These are phyloP conservation scores for Fusarium sp. DNA, from an alignment of 2,329 filamentous ascomycete genomes.

Conservation along the genomic window DNA sequence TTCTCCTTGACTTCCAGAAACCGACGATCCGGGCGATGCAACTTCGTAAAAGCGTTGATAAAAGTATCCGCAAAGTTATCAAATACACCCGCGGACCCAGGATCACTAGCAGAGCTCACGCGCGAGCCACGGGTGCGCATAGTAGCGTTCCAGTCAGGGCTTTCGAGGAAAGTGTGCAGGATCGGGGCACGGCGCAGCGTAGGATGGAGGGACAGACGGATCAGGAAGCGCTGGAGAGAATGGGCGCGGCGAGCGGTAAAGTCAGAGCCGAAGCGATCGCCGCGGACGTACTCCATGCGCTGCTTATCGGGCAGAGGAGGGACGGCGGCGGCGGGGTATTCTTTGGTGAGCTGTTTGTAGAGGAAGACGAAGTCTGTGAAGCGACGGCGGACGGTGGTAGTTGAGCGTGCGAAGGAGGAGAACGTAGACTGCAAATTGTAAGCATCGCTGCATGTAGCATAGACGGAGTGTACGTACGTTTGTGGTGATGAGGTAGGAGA, in stretches of 20 bases:
- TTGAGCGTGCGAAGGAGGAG: constrained; percentile 86
- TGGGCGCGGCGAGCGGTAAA: constrained; percentile 90
- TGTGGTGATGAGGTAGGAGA: constrained; percentile 94
- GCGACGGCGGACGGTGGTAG: constrained; percentile 84
- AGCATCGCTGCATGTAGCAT: background rate
- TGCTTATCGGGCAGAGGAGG: constrained; percentile 97
- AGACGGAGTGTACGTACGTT: constrained; percentile 66
- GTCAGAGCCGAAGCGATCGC: constrained; percentile 92
- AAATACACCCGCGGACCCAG: constrained; percentile 78
- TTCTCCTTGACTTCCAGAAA: constrained; percentile 95
- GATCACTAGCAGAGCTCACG: constrained; percentile 63
- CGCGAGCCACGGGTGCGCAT: constrained; percentile 84
- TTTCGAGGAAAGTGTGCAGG: constrained; percentile 91
- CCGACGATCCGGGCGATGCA: constrained; percentile 92
- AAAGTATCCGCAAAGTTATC: constrained; percentile 97
- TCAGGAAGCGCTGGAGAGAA: constrained; percentile 91
- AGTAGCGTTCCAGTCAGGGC: constrained; percentile 93
- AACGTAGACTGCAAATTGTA: constrained; percentile 79
- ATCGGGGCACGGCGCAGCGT: constrained; percentile 85
- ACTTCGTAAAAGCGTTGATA: constrained; percentile 96
- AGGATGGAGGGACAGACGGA: constrained; percentile 87
- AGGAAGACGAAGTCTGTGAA: constrained; percentile 99
- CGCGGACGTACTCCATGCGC: constrained; percentile 98
- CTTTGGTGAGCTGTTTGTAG: constrained; percentile 87
- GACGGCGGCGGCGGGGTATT: constrained; percentile 92